A percentile compares a stretch with the other conserved stretches of the same genome.
Evolutionary conservation across 2,329 filamentous ascomycete species (phyloP).

Genomic region (Pyricularia pennisetigena): DNA sequence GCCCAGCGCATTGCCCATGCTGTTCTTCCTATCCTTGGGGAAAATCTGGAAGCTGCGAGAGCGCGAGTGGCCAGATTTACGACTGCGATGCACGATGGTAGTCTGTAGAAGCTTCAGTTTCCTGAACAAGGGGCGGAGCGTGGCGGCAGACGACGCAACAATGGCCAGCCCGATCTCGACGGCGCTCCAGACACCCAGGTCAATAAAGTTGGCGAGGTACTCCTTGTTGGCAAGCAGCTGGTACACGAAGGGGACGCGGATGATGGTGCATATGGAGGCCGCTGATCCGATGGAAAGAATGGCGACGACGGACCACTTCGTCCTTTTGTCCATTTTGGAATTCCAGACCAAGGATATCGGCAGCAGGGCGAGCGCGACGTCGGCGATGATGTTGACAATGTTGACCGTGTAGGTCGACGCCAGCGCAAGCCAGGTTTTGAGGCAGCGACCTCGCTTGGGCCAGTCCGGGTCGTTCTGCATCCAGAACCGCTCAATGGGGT

Average conservation of each 20-base stretch:
- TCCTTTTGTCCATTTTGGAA: slow-evolving; percentile 26
- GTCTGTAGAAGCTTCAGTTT: slow-evolving; percentile 5
- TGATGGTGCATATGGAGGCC: slow-evolving; percentile 30
- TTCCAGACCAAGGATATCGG: slow-evolving; percentile 29
- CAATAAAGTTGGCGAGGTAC: slow-evolving; percentile 31
- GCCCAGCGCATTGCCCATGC: background rate
- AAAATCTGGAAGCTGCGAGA: background rate
- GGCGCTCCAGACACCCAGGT: slow-evolving; percentile 35
- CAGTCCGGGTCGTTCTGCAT: background rate
- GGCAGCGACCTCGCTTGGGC: background rate
- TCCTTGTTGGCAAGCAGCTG: slow-evolving; percentile 25
- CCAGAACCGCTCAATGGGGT: slow-evolving; percentile 24
- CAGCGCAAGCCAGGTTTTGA: slow-evolving; percentile 11
- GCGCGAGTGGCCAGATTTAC: background rate
- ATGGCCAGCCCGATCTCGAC: slow-evolving; percentile 32
- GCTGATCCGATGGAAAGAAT: slow-evolving; percentile 24
- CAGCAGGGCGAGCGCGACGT: slow-evolving; percentile 28
- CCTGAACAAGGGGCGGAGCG: slow-evolving; percentile 25
- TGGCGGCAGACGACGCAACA: slow-evolving; percentile 26
- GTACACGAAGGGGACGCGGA: slow-evolving; percentile 30
- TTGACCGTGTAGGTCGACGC: slow-evolving; percentile 28
- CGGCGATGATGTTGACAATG: slow-evolving; percentile 25
- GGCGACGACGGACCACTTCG: slow-evolving; percentile 24
- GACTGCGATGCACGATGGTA: background rate
- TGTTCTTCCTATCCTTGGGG: background rate